A percentile compares a stretch with the other conserved stretches of the same genome.
Evolutionary conservation across 2,329 filamentous ascomycete genomes (phyloP).

Genomic region (Phialophora chinensis): DNA sequence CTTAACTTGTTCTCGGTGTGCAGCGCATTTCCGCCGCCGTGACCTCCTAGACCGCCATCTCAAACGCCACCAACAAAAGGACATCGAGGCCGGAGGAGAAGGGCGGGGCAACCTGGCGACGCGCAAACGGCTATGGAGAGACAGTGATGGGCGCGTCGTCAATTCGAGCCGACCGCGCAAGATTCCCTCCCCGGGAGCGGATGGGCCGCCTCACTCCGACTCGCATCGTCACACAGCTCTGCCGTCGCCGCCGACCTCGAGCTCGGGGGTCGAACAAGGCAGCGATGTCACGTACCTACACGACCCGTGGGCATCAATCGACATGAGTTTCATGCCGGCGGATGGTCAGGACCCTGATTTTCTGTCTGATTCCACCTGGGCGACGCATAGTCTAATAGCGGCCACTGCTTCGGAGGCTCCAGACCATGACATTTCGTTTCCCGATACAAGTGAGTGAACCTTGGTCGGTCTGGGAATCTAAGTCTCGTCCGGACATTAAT

Average conservation of each 20-base stretch:
- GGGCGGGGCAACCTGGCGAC: constrained; percentile 56
- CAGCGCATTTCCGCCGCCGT: neutral
- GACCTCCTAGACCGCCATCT: constrained; percentile 59
- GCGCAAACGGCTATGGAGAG: constrained; percentile 57
- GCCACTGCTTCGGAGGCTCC: neutral
- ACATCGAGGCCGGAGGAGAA: constrained; percentile 57
- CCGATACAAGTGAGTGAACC: neutral
- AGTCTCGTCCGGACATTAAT: neutral
- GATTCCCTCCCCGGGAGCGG: neutral
- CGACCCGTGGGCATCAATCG: neutral
- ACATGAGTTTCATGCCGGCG: neutral
- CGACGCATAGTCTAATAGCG: neutral
- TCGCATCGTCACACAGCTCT: neutral
- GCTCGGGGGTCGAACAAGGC: neutral
- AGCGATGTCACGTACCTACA: neutral
- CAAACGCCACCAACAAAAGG: constrained; percentile 56
- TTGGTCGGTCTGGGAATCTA: neutral
- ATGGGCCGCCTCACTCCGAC: neutral
- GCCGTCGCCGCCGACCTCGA: neutral
- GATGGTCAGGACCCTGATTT: neutral
- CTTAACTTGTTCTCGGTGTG: neutral
- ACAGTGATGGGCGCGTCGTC: constrained; percentile 55
- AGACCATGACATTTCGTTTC: neutral
- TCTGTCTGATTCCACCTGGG: neutral
- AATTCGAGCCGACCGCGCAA: constrained; percentile 33